phyloP scores from a whole-genome alignment of 441 rosid species.

The Pelargonium australe region DNA sequence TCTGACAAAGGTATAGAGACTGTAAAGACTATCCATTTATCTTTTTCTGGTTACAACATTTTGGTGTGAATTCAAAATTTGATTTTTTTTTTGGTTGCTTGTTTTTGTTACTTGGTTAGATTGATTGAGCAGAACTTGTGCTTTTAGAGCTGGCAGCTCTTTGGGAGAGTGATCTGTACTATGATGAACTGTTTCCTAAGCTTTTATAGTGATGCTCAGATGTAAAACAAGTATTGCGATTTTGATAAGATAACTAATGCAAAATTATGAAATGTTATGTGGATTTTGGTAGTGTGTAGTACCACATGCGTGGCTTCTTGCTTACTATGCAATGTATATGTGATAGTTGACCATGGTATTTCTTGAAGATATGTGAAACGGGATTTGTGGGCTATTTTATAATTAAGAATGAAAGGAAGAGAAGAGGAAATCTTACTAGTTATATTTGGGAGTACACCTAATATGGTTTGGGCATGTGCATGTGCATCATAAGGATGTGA shows the following conservation, averaged over 20 bases:
- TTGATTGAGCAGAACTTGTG: not conserved
- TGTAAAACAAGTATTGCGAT: not conserved
- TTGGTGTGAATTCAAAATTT: not conserved
- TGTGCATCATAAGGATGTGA: too few relatives aligned
- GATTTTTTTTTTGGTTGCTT: not conserved
- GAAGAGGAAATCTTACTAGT: not conserved
- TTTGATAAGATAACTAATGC: not conserved
- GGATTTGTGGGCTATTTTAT: not conserved
- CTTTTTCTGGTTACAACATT: not conserved
- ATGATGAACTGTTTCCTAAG: not conserved
- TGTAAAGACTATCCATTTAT: too few relatives aligned
- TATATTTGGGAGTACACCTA: not conserved
- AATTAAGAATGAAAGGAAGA: not conserved
- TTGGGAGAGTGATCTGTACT: not conserved
- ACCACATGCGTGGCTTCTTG: too few relatives aligned
- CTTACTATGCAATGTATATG: not conserved
- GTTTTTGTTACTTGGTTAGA: not conserved
- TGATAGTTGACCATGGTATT: not conserved
- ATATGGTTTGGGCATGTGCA: not conserved
- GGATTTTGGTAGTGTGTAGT: too few relatives aligned
- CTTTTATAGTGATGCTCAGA: not conserved
- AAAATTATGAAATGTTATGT: not conserved
- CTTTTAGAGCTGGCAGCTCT: not conserved
- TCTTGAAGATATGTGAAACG: not conserved
- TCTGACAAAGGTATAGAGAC: slow-evolving; percentile 36